phyloP scores from a whole-genome alignment of 2,329 filamentous ascomycete species.

The Alternaria brassicae region DNA sequence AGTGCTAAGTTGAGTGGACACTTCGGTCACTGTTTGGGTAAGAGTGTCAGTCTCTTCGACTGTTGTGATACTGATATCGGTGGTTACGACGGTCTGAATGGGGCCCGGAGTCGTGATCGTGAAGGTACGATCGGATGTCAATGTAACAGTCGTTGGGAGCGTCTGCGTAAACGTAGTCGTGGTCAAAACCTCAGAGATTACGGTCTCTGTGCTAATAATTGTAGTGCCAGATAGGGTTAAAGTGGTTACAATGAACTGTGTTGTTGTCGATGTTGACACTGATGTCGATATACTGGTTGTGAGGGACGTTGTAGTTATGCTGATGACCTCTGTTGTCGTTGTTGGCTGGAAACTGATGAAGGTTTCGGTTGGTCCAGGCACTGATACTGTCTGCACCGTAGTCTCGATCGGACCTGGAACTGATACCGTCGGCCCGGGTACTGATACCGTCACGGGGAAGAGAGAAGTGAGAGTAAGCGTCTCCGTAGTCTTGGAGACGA shows the following conservation, averaged over 20 bases:
- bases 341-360: constrained; percentile 10
- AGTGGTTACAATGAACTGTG: constrained; percentile 2
- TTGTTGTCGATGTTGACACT: constrained; percentile 10
- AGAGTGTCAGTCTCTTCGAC: constrained; percentile 14
- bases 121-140: constrained; percentile 13
- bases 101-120: constrained; percentile 5
- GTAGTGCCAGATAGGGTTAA: constrained; percentile 7
- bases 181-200: constrained; percentile 2
- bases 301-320: constrained; percentile 7
- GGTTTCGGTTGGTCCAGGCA: constrained; percentile 1
- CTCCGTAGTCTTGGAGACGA: constrained; percentile 18
- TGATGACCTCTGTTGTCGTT: constrained; percentile 5
- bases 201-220: neutral
- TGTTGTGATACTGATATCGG: constrained; percentile 2
- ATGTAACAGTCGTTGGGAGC: constrained; percentile 13
- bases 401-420: constrained; percentile 28
- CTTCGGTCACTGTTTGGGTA: constrained; percentile 21
- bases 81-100: constrained; percentile 16
- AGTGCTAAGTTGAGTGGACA: constrained; percentile 29
- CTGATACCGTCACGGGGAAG: constrained; percentile 10
- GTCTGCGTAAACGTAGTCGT: constrained; percentile 11
- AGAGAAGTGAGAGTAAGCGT: constrained; percentile 12
- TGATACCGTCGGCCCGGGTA: constrained; percentile 9
- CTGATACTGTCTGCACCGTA: neutral
- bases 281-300: constrained; percentile 11